These are phyloP conservation scores for Perkinsus marinus DNA, from an alignment of 169 alveolate genomes.

Conservation along the genomic window DNA sequence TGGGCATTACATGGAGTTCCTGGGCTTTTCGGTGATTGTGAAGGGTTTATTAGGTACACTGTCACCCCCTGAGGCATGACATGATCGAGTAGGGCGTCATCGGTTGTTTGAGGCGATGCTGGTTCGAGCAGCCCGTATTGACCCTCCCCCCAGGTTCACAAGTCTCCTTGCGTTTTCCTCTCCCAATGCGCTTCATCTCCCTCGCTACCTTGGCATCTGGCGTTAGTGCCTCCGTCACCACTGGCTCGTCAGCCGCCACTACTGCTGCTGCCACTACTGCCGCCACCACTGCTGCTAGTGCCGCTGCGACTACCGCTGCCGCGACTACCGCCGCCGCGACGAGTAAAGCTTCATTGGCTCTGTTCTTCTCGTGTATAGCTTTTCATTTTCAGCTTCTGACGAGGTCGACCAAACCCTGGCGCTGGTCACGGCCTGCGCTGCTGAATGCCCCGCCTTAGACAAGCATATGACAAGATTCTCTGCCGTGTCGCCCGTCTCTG, in stretches of 20 bases:
- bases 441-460: too few relatives aligned
- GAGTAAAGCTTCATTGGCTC: neutral
- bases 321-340: neutral
- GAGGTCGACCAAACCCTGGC: too few relatives aligned
- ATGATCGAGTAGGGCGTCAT: neutral
- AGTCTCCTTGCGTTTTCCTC: neutral
- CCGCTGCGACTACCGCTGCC: constrained; percentile 1
- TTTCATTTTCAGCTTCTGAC: neutral
- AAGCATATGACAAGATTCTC: too few relatives aligned
- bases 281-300: neutral
- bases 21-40: too few relatives aligned
- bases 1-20: neutral
- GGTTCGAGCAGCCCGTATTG: neutral
- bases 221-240: neutral
- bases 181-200: neutral
- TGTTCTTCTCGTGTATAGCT: neutral
- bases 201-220: neutral
- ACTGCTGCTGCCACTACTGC: neutral
- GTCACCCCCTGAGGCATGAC: too few relatives aligned
- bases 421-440: too few relatives aligned
- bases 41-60: too few relatives aligned
- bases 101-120: neutral
- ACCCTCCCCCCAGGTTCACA: neutral
- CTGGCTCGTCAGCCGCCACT: neutral
- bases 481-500: too few relatives aligned